These are phyloP conservation scores for Lepiota subincarnata DNA, from an alignment of 768 basidiomycete genomes.

Conservation along the genomic window DNA sequence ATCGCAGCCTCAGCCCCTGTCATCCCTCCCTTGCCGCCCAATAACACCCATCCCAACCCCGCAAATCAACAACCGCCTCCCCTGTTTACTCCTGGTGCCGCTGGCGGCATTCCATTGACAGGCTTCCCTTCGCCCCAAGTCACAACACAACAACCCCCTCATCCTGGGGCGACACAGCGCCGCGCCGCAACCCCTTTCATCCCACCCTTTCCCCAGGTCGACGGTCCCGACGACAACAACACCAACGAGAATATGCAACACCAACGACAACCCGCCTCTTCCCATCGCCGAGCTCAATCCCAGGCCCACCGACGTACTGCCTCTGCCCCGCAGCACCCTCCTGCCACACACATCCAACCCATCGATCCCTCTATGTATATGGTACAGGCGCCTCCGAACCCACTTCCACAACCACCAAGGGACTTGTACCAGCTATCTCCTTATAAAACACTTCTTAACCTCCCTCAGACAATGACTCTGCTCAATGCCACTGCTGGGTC, in stretches of 20 bases:
- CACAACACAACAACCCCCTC: neutral
- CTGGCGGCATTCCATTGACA: slow-evolving; percentile 9
- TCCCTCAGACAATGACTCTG: slow-evolving; percentile 42
- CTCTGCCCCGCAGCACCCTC: slow-evolving; percentile 8
- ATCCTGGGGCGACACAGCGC: slow-evolving; percentile 4
- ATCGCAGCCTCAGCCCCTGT: slow-evolving; percentile 12
- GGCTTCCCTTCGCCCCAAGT: slow-evolving; percentile 10
- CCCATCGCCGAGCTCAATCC: slow-evolving; percentile 4
- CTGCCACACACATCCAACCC: slow-evolving; percentile 16
- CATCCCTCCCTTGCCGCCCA: slow-evolving; percentile 7
- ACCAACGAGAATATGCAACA: slow-evolving; percentile 17
- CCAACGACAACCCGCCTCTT: slow-evolving; percentile 9
- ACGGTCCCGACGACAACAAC: slow-evolving; percentile 20
- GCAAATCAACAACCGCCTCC: slow-evolving; percentile 13
- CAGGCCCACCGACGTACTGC: neutral
- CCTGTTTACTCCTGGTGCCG: slow-evolving; percentile 12
- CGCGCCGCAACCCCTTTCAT: slow-evolving; percentile 28
- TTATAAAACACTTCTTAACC: slow-evolving; percentile 50
- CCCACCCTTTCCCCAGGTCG: slow-evolving; percentile 12
- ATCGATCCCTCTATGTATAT: slow-evolving; percentile 22
- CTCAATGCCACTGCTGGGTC: slow-evolving; percentile 28
- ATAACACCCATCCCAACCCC: no score
- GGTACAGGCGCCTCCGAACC: slow-evolving; percentile 36
- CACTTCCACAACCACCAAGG: slow-evolving; percentile 58
- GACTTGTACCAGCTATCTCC: slow-evolving; percentile 58